Evolutionary conservation across 768 basidiomycete species (phyloP).

Genomic region (Tricholoma bakamatsutake): DNA sequence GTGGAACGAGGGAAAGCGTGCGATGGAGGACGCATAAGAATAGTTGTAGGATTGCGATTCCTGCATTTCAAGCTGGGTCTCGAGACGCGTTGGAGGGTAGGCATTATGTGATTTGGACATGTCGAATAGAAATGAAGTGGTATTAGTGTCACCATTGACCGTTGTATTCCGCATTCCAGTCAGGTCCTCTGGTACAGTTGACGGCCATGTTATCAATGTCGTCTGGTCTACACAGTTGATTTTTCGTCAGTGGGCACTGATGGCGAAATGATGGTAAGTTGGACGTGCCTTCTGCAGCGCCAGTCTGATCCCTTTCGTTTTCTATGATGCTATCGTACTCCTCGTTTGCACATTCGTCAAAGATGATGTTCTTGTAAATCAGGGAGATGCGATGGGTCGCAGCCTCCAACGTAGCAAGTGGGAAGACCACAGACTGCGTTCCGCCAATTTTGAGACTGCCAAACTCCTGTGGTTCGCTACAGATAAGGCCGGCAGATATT

Average conservation of each 20-base stretch:
- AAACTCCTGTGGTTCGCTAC: not conserved
- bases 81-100: conserved; percentile 1
- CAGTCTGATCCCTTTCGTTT: conserved; percentile 4
- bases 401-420: conserved; percentile 53
- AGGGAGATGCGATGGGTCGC: conserved; percentile 65
- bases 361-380: conserved; percentile 70
- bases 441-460: not conserved
- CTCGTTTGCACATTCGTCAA: conserved; percentile 40
- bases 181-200: conserved; percentile 28
- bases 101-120: conserved; percentile 15
- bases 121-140: conserved; percentile 24
- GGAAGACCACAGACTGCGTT: conserved; percentile 31
- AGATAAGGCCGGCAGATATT: not conserved
- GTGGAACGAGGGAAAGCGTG: conserved; percentile 66
- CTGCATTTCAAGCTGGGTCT: conserved; percentile 32
- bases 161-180: not conserved
- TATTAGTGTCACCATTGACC: not conserved
- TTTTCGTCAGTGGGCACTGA: not conserved
- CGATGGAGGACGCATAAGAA: conserved; percentile 68
- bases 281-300: not conserved
- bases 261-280: not conserved
- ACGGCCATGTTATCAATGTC: conserved; percentile 54
- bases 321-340: conserved; percentile 17
- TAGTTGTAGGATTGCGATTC: conserved; percentile 46
- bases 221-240: conserved; percentile 32